Conservation (phyloP, 1,284 basidiomycete genomes). For the Pisolithus thermaeus region DNA sequence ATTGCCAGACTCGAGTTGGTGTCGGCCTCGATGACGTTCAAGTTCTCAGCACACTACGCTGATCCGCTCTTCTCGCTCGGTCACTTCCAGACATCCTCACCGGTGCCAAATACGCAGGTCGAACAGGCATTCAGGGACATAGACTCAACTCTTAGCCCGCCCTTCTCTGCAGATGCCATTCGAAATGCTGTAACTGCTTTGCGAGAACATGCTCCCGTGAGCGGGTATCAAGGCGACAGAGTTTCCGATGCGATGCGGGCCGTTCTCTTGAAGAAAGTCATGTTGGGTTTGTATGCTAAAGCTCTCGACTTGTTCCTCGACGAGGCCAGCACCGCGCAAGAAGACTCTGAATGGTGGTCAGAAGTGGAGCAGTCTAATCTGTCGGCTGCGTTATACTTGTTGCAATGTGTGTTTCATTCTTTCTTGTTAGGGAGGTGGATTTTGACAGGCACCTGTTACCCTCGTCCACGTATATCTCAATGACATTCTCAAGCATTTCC, state of each 20-base stretch:
- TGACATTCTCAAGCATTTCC: conserved; percentile 46
- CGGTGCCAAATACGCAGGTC: conserved; percentile 8
- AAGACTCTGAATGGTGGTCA: conserved; percentile 73
- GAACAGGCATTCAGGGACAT: conserved; percentile 11
- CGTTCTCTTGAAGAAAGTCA: conserved; percentile 38
- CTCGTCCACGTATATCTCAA: background rate
- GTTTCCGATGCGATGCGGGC: conserved; percentile 10
- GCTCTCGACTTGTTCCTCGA: conserved; percentile 51
- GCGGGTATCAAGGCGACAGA: background rate
- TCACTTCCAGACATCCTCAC: conserved; percentile 5
- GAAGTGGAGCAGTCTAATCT: conserved; percentile 52
- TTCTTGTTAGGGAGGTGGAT: background rate
- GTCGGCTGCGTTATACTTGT: conserved; percentile 49
- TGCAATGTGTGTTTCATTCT: conserved; percentile 53
- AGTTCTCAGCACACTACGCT: conserved; percentile 26
- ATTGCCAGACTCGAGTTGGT: too few species aligned
- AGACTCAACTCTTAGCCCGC: conserved; percentile 16
- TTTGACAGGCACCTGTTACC: background rate
- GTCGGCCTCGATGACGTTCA: conserved; percentile 12
- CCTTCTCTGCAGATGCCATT: conserved; percentile 15
- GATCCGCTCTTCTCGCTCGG: conserved; percentile 19
- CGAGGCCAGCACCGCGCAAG: conserved; percentile 59
- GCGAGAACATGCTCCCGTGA: conserved; percentile 2
- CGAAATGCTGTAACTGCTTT: conserved; percentile 13
- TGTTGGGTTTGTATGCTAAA: conserved; percentile 54